Evolutionary conservation across 2,329 filamentous ascomycete species (phyloP), one percentile per base, ranked within the genome.

Genomic region (Fusarium tricinctum): DNA sequence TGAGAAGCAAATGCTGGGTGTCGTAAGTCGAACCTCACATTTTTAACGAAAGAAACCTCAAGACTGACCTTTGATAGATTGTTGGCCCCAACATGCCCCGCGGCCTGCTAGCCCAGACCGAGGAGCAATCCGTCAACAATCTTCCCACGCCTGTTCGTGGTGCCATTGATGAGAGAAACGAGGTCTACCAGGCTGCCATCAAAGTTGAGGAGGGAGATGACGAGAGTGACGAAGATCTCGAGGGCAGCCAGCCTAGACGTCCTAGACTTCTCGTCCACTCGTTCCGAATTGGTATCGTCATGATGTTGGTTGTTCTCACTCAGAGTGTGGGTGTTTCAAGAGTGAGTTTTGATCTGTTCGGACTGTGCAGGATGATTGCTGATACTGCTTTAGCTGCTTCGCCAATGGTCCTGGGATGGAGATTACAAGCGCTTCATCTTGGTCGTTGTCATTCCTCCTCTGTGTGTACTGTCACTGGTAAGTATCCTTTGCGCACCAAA

Each of bases 161-260:
- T 23, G 73, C 65, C 2, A 71, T 74, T 44, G 68, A 74, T 22
- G 73, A 74, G 60, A 73, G 58, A 32, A 65, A 74, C 42, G 68
- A 71, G 23, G 38, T 74, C 14, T 74, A 74, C 44, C 66, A 67
- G 14, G 63, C 58, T 2, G 73, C 73, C 10, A 66, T 74, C 51
- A 66, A 71, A 30, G 71, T 74, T 3, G 73, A 74, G 10, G 73
- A 75, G 50, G 73, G 73, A 1, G 58, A 78, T 6, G 59, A 39
- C 4, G 72, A 71, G 0, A 51, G 35, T 0, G 68, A 73, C 4
- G 68, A 61, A 14, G 73, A 74, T 14, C 33, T 74, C 1, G 73
- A 74, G 45, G 62, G 63, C 8, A 69, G 48, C 13, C 58, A 58
- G 23, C 73, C 59, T 22, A 61, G 58, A 22, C 63, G 73, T 6